Conservation (phyloP, 768 basidiomycete genomes). For the Leccinum truebloodii region DNA sequence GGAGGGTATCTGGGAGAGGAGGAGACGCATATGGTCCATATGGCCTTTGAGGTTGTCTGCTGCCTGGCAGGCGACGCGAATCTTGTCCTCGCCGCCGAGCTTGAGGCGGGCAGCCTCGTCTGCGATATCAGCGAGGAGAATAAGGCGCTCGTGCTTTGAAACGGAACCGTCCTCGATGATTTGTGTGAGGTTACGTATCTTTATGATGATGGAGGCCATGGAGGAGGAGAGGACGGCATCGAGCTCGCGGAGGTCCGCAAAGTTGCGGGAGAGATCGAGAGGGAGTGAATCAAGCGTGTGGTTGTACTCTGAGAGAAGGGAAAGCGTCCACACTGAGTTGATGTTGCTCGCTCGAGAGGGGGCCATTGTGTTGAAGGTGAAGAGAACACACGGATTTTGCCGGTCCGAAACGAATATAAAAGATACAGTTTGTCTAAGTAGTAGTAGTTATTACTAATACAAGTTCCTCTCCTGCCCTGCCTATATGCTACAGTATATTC, state of each 20-base stretch:
- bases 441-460: neutral
- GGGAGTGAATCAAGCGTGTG: conserved; percentile 94
- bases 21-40: conserved; percentile 56
- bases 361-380: conserved; percentile 28
- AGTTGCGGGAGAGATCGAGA: conserved; percentile 89
- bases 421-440: conserved; percentile 25
- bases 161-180: conserved; percentile 69
- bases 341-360: conserved; percentile 39
- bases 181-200: conserved; percentile 71
- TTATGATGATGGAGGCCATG: conserved; percentile 76
- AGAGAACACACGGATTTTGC: conserved; percentile 26
- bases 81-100: conserved; percentile 97
- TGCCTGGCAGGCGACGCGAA: conserved; percentile 88
- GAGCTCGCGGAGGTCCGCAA: conserved; percentile 96
- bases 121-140: conserved; percentile 88
- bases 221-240: conserved; percentile 95
- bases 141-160: conserved; percentile 72
- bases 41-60: conserved; percentile 82
- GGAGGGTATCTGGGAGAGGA: conserved; percentile 63
- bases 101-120: conserved; percentile 92
- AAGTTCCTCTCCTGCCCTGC: neutral
- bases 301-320: conserved; percentile 79
- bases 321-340: conserved; percentile 59
- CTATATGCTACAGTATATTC: no score
- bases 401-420: conserved; percentile 24